phyloP scores from a whole-genome alignment of 768 basidiomycete genomes.

The Cystoderma amianthinum region DNA sequence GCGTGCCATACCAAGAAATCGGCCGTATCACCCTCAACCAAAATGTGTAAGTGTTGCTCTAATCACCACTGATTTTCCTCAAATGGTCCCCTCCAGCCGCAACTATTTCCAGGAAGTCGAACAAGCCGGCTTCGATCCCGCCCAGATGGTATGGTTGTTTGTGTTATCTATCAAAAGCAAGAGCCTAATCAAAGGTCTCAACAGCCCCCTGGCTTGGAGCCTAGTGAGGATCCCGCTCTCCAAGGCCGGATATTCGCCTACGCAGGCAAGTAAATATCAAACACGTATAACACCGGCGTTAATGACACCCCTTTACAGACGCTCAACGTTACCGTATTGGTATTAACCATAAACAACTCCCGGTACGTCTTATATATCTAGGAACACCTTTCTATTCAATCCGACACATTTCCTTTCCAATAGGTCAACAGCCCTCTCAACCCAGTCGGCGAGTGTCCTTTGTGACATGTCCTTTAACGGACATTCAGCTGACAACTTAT shows the following conservation, averaged over 20 bases:
- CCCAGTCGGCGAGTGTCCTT: slow-evolving; percentile 25
- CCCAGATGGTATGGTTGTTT: slow-evolving; percentile 32
- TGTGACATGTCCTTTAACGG: neutral
- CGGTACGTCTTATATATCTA: slow-evolving; percentile 8
- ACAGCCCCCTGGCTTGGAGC: slow-evolving; percentile 28
- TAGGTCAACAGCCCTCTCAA: slow-evolving; percentile 28
- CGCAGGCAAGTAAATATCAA: slow-evolving; percentile 23
- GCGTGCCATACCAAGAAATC: slow-evolving; percentile 24
- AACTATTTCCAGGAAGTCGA: slow-evolving; percentile 28
- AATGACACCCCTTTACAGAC: slow-evolving; percentile 13
- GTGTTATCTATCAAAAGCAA: no score
- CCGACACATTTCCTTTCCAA: neutral
- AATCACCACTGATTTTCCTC: no score
- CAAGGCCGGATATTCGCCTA: slow-evolving; percentile 55
- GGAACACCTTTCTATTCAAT: neutral
- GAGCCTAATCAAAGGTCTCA: no score
- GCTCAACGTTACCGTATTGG: slow-evolving; percentile 31
- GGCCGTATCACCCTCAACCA: slow-evolving; percentile 29
- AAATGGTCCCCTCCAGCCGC: slow-evolving; percentile 1
- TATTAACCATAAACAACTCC: slow-evolving; percentile 29
- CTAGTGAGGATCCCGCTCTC: slow-evolving; percentile 50
- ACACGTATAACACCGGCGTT: neutral
- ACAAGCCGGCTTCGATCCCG: slow-evolving; percentile 41
- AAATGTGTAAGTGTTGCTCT: slow-evolving; percentile 20
- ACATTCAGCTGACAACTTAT: neutral